Evolutionary conservation across 2,329 filamentous ascomycete species (phyloP).

Genomic region (Colletotrichum salicis): DNA sequence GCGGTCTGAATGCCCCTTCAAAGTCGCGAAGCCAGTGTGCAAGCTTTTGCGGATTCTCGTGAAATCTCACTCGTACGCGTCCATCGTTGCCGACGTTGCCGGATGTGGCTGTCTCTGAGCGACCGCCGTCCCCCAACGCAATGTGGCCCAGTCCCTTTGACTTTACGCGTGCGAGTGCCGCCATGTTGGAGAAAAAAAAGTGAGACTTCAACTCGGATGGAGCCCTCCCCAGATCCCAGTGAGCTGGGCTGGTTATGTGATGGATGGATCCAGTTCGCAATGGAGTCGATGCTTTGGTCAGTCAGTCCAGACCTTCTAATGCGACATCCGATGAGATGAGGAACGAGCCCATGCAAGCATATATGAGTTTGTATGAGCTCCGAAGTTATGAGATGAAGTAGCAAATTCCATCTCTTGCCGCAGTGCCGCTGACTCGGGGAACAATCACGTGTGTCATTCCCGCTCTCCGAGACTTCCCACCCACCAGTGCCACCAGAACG

Average conservation of each 20-base stretch:
- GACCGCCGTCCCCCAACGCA: conserved; percentile 37
- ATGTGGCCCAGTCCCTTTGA: conserved; percentile 43
- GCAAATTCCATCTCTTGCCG: background rate
- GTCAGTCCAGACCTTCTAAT: background rate
- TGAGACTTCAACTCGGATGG: background rate
- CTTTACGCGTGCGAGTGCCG: conserved; percentile 43
- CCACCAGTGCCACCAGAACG: no score
- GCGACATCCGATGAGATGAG: background rate
- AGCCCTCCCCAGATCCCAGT: conserved; percentile 5
- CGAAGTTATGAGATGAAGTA: background rate
- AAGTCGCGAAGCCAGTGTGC: conserved; percentile 41
- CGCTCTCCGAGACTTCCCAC: background rate
- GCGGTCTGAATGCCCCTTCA: conserved; percentile 30
- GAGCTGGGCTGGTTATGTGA: background rate
- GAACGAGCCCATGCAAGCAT: background rate
- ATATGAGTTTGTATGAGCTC: background rate
- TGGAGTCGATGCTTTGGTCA: no score
- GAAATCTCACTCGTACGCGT: conserved; percentile 45
- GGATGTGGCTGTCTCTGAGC: conserved; percentile 38
- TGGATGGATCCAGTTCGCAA: no score
- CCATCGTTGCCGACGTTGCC: conserved; percentile 44
- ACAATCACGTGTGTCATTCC: conserved; percentile 21
- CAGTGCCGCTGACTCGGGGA: conserved; percentile 2
- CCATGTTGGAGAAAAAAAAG: conserved; percentile 36
- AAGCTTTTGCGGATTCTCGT: conserved; percentile 42